phyloP scores from a whole-genome alignment of 305 asterid species.

The Galium porrigens region DNA sequence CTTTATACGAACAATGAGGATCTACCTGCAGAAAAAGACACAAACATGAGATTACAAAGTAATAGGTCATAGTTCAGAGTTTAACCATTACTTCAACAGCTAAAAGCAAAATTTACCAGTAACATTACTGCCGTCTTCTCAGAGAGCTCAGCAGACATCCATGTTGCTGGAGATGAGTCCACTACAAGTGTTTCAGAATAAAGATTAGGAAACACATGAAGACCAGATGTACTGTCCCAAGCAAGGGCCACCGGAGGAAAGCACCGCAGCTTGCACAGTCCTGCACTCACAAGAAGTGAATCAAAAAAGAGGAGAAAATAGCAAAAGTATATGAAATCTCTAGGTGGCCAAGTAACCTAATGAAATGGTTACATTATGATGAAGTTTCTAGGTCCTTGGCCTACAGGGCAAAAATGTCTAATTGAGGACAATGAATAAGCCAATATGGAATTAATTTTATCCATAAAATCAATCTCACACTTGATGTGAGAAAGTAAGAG shows the following conservation, averaged over 20 bases:
- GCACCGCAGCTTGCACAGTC: slow-evolving; percentile 80
- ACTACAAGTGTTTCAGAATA: slow-evolving; percentile 65
- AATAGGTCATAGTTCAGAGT: slow-evolving; percentile 11
- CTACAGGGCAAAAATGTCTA: background rate
- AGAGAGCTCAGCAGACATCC: slow-evolving; percentile 59
- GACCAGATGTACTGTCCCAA: slow-evolving; percentile 90
- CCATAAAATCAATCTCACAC: background rate
- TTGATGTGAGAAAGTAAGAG: background rate
- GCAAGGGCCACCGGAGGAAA: slow-evolving; percentile 97
- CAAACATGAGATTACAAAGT: slow-evolving; percentile 9
- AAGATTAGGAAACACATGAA: slow-evolving; percentile 79
- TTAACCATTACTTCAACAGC: slow-evolving; percentile 7
- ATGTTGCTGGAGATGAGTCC: slow-evolving; percentile 85
- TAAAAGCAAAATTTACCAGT: slow-evolving; percentile 34
- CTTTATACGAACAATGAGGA: slow-evolving; percentile 89
- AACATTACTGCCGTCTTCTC: slow-evolving; percentile 60
- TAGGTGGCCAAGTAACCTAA: background rate
- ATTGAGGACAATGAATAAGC: background rate
- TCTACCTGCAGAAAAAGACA: slow-evolving; percentile 52
- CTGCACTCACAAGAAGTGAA: slow-evolving; percentile 31
- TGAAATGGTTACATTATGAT: background rate
- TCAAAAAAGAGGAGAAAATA: slow-evolving; percentile 4
- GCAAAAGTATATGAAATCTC: background rate
- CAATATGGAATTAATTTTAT: background rate
- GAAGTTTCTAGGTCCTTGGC: background rate